A percentile compares a stretch with the other conserved stretches of the same genome.
Evolutionary conservation across 164 flowering plant species (phyloP).

Genomic region (Nymphaea thermarum): DNA sequence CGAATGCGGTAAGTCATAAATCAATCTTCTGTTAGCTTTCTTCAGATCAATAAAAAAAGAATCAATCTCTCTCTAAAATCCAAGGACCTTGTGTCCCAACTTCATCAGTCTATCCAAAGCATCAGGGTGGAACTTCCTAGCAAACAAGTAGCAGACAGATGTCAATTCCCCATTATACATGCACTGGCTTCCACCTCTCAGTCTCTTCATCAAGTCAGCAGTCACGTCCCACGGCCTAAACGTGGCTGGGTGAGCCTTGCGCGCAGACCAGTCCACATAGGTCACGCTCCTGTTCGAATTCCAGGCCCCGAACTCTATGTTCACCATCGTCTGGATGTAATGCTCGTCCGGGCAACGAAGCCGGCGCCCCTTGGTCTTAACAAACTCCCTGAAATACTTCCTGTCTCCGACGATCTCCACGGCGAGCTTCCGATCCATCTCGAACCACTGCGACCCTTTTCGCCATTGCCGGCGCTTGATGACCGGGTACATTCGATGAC

Average conservation of each 20-base stretch:
- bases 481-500: constrained; percentile 26
- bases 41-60: background rate
- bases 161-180: constrained; percentile 37
- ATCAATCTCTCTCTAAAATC: constrained; percentile 5
- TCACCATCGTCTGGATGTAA: constrained; percentile 58
- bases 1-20: no score
- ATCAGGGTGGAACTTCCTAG: constrained; percentile 54
- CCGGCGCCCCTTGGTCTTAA: background rate
- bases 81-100: constrained; percentile 46
- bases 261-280: constrained; percentile 64
- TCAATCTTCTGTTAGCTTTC: no score
- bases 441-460: constrained; percentile 80
- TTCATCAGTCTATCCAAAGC: constrained; percentile 45
- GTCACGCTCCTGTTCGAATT: constrained; percentile 50
- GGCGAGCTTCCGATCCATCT: constrained; percentile 43
- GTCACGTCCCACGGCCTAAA: constrained; percentile 36
- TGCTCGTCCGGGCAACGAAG: constrained; percentile 35
- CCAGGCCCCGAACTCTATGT: constrained; percentile 17
- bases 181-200: constrained; percentile 31
- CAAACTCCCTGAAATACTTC: constrained; percentile 31
- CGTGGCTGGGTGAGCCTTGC: constrained; percentile 53
- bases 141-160: constrained; percentile 52
- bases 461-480: constrained; percentile 41
- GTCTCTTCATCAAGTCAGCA: constrained; percentile 27
- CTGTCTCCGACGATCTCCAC: constrained; percentile 34